Conservation (phyloP, 805 yeast species). For the Barnettozyma populi region DNA sequence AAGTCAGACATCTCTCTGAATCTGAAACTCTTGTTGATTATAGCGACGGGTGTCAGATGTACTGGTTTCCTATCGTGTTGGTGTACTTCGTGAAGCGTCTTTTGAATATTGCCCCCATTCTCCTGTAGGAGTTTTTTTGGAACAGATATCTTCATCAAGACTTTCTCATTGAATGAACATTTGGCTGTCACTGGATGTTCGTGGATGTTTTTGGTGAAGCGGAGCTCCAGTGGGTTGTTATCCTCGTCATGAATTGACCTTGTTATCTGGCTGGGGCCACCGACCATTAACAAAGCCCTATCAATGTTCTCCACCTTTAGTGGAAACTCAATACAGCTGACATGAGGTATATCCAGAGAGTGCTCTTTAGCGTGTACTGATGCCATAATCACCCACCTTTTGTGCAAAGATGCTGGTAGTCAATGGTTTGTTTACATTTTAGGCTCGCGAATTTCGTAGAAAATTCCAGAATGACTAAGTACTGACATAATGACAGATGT, state of each 20-base stretch:
- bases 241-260: conserved; percentile 27
- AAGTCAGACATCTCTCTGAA: conserved; percentile 88
- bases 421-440: background rate
- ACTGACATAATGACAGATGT: background rate
- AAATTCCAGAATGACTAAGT: background rate
- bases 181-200: conserved; percentile 63
- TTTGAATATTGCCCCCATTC: conserved; percentile 37
- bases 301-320: conserved; percentile 56
- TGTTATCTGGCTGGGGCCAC: conserved; percentile 44
- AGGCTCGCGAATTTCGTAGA: background rate
- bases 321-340: conserved; percentile 75
- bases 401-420: background rate
- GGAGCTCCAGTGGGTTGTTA: conserved; percentile 34
- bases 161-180: conserved; percentile 46
- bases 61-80: conserved; percentile 31
- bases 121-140: conserved; percentile 48
- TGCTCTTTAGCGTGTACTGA: conserved; percentile 44
- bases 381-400: conserved; percentile 10
- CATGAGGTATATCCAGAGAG: conserved; percentile 68
- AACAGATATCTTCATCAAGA: conserved; percentile 51
- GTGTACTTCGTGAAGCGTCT: conserved; percentile 32
- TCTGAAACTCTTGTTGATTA: conserved; percentile 61
- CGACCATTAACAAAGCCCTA: conserved; percentile 64
- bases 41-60: conserved; percentile 54
- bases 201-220: conserved; percentile 32